Percentiles rank a stretch among this genome's conserved stretches.
Conservation (phyloP, 2,329 filamentous ascomycete genomes). For the Claviceps fusiformis region DNA sequence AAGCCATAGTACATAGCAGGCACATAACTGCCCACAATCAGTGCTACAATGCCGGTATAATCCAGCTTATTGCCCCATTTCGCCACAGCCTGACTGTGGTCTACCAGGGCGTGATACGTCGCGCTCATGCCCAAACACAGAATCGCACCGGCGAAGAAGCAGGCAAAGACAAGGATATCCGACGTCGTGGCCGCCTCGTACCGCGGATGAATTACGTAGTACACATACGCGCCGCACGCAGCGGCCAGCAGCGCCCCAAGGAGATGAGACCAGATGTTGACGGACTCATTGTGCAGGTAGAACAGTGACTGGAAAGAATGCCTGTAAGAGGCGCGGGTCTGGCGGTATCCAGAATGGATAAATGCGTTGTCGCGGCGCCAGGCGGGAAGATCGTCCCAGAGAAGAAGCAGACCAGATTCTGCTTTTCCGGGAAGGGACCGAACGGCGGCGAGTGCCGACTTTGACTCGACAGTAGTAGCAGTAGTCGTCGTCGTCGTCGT, state of each 20-base stretch:
- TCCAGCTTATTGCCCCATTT: slow-evolving; percentile 86
- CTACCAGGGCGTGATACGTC: slow-evolving; percentile 71
- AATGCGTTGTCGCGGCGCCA: slow-evolving; percentile 49
- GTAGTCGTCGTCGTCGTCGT: too few relatives aligned
- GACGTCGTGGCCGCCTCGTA: slow-evolving; percentile 47
- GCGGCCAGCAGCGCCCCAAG: slow-evolving; percentile 51
- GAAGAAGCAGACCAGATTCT: slow-evolving; percentile 29
- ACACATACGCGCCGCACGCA: slow-evolving; percentile 36
- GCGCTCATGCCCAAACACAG: slow-evolving; percentile 69
- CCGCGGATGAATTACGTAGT: slow-evolving; percentile 45
- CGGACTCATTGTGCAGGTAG: slow-evolving; percentile 46
- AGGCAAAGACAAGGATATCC: slow-evolving; percentile 61
- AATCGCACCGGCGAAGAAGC: slow-evolving; percentile 65
- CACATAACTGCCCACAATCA: slow-evolving; percentile 87
- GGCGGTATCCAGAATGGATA: slow-evolving; percentile 41
- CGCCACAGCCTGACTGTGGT: slow-evolving; percentile 68
- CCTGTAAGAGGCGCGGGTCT: slow-evolving; percentile 32
- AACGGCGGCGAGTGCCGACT: slow-evolving; percentile 13
- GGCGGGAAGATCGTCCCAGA: slow-evolving; percentile 43
- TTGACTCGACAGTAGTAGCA: slow-evolving; percentile 6
- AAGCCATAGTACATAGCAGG: slow-evolving; percentile 83
- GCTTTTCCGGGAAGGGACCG: slow-evolving; percentile 19
- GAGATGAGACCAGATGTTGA: slow-evolving; percentile 52
- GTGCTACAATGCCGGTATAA: slow-evolving; percentile 80
- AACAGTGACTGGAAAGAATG: slow-evolving; percentile 33